Base-by-base conservation (phyloP, 2,329 filamentous ascomycete genomes). In the Paecilomyces fulvus region DNA sequence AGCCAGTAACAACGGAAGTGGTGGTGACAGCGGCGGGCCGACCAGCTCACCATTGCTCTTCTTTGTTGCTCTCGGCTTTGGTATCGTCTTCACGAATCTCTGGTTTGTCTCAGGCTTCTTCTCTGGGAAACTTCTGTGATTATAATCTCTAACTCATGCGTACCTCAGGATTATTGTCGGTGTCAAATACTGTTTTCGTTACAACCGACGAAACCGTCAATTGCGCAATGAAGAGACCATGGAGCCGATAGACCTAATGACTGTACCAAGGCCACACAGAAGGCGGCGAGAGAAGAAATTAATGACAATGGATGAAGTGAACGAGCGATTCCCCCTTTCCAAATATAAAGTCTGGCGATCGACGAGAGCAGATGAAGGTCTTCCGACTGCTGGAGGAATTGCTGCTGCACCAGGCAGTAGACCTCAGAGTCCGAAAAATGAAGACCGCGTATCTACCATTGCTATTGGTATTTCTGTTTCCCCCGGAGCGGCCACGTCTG, bases 261-360 rank as follows among this genome's bases (percentile, higher is more conserved):
- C 87, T 56, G 91, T 97, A 82, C 89, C 90, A 57, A 79, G 90
- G 58, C 87, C 90, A 53, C 92, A 94, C 71, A 84, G 94, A 56
- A 83, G 92, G 67, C 84, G 92, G 62, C 85, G 92, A 58, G 94
- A 99, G 74, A 99, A 99, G 84, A 99, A 96, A 73, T 75, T 99
- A 64, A 97, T 99, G 94, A 89, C 89, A 1, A 96, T 97, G 86
- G 94, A 99, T 60, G 94, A 99, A 75, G 94, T 99, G 60, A 97
- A 99, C 70, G 91, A 95, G 64, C 90, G 95, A 64, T 99, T 99
- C 66, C 92, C 94, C 0, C 84, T 96, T 76, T 86, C 85, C 64
- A 97, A 97, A 74, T 99, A 99, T 82, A 97, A 99, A 78, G 84
- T 82, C 54, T 99, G 94, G 92, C 88, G 94, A 58, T 86, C 89